Evolutionary conservation across 2,329 filamentous ascomycete genomes (phyloP), one percentile per base, ranked within the genome.

Genomic region (Aaosphaeria pasadenensis): DNA sequence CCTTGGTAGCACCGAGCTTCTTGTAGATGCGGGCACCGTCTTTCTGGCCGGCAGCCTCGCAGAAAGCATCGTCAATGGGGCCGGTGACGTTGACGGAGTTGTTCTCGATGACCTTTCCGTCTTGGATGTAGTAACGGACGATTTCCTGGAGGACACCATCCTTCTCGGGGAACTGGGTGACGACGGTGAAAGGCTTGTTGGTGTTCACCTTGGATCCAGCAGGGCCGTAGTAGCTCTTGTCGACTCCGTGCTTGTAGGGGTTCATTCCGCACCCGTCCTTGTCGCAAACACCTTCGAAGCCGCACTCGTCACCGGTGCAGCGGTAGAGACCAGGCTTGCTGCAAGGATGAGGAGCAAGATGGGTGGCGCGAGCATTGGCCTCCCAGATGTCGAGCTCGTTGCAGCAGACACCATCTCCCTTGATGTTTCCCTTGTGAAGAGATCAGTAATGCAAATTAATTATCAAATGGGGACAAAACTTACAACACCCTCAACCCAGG

Each of bases 101-200:
- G 71, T 86, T 84, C 56, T 77, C 71, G 56, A 86, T 80, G 51
- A 84, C 75, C 33, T 73, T 72, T 55, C 81, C 82, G 66, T 81
- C 71, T 71, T 87, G 85, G 48, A 85, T 77, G 66, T 87, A 87
- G 69, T 85, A 76, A 58, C 84, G 81, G 58, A 78, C 79, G 66
- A 87, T 84, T 67, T 84, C 78, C 45, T 71, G 74, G 43, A 87
- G 79, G 7, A 72, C 69, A 48, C 84, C 83, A 50, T 75, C 66
- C 43, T 77, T 81, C 46, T 79, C 81, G 56, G 82, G 69, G 73
- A 87, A 87, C 67, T 87, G 84, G 7, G 84, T 87, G 48, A 87
- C 80, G 28, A 88, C 82, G 6, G 84, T 87, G 57, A 87, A 68
- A 58, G 80, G 79, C 62, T 76, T 73, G 53, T 67, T 77, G 46